These are phyloP conservation scores for Eutrema heterophyllum DNA, from an alignment of 345 rosid species.

Conservation along the genomic window DNA sequence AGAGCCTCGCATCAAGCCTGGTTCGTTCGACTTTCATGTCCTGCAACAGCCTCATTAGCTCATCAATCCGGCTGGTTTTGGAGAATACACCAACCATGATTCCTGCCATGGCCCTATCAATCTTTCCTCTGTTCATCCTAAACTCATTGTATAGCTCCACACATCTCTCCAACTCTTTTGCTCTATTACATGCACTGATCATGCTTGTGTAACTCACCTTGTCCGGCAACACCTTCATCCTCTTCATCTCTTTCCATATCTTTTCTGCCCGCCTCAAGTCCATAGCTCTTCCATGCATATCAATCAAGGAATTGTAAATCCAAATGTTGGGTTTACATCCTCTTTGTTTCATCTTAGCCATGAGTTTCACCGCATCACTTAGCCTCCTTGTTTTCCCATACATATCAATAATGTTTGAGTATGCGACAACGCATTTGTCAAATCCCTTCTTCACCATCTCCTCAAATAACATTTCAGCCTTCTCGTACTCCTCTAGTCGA, in stretches of 20 bases:
- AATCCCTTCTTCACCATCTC: slow-evolving; percentile 74
- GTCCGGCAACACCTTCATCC: slow-evolving; percentile 65
- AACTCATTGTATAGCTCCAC: slow-evolving; percentile 55
- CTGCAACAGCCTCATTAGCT: slow-evolving; percentile 62
- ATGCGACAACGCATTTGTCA: slow-evolving; percentile 74
- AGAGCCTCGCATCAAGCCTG: slow-evolving; percentile 57
- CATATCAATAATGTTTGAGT: slow-evolving; percentile 72
- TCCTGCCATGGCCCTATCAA: slow-evolving; percentile 73
- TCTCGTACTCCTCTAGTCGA: slow-evolving; percentile 44
- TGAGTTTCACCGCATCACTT: slow-evolving; percentile 60
- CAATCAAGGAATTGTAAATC: slow-evolving; percentile 76
- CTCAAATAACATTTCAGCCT: slow-evolving; percentile 54
- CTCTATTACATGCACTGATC: slow-evolving; percentile 63
- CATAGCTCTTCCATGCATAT: slow-evolving; percentile 75
- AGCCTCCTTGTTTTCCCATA: slow-evolving; percentile 65
- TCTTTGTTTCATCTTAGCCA: slow-evolving; percentile 73
- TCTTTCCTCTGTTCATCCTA: slow-evolving; percentile 49
- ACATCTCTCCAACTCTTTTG: slow-evolving; percentile 54
- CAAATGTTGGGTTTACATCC: slow-evolving; percentile 77
- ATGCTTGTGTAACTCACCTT: slow-evolving; percentile 75
- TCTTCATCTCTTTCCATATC: slow-evolving; percentile 81
- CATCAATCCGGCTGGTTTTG: slow-evolving; percentile 57
- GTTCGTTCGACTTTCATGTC: slow-evolving; percentile 66
- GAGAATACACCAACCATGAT: slow-evolving; percentile 85
- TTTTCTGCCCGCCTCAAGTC: slow-evolving; percentile 67